Evolutionary conservation across 2,329 filamentous ascomycete species (phyloP).

Genomic region (Fusarium paranaense): DNA sequence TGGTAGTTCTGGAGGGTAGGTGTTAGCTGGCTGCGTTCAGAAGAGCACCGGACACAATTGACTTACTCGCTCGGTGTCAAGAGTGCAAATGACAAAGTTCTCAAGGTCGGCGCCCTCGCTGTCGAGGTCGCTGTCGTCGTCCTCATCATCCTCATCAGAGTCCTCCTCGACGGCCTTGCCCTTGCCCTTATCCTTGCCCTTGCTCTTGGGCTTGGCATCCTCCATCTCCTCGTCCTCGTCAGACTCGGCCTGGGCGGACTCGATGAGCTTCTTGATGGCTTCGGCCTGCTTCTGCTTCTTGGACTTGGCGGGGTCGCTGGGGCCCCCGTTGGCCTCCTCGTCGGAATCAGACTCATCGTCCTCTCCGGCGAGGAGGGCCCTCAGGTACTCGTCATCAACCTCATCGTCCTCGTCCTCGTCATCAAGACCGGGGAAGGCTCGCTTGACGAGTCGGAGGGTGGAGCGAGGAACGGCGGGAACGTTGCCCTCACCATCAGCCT

Average conservation of each 20-base stretch:
- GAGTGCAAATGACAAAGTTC: slow-evolving; percentile 94
- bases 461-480: slow-evolving; percentile 76
- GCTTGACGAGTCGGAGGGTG: slow-evolving; percentile 91
- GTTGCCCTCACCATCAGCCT: slow-evolving; percentile 73
- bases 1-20: slow-evolving; percentile 79
- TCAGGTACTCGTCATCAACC: slow-evolving; percentile 74
- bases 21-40: slow-evolving; percentile 41
- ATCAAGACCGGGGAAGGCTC: slow-evolving; percentile 69
- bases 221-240: slow-evolving; percentile 79
- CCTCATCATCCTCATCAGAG: slow-evolving; percentile 68
- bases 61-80: slow-evolving; percentile 89
- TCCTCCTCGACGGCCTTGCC: slow-evolving; percentile 72
- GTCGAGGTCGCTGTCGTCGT: slow-evolving; percentile 73
- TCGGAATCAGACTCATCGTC: slow-evolving; percentile 66
- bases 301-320: slow-evolving; percentile 89
- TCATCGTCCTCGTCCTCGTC: slow-evolving; percentile 69
- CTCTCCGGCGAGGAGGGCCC: slow-evolving; percentile 64
- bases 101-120: slow-evolving; percentile 77
- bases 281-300: slow-evolving; percentile 87
- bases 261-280: slow-evolving; percentile 81
- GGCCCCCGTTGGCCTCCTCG: slow-evolving; percentile 82
- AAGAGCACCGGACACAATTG: not conserved
- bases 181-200: slow-evolving; percentile 60
- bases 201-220: slow-evolving; percentile 71
- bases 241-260: slow-evolving; percentile 70